Evolutionary conservation across 2,329 filamentous ascomycete species (phyloP), one percentile per base, ranked within the genome.

Genomic region (Scytalidium sp.): DNA sequence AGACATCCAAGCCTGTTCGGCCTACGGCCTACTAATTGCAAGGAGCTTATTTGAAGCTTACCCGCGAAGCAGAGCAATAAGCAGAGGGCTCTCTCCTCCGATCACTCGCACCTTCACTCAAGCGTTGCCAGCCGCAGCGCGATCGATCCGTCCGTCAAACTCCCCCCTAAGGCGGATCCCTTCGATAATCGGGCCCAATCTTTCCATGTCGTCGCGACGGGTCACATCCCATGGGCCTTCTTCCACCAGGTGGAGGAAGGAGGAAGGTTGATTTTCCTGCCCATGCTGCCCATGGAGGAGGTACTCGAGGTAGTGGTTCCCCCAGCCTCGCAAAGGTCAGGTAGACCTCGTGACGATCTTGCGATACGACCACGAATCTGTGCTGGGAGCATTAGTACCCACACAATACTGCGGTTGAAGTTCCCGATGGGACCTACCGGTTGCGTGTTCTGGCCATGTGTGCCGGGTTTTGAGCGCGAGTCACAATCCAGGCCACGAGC

Each of bases 401-500:
- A 19, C 7, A 41, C 10, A 19, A 19, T 19, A n/a, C 25, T 29
- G 13, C 25, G 8, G 13, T 13, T 8, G 25, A 29, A 29, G 25
- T 13, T 29, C 7, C 8, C 8, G 13, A 13, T 8, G 25, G 13
- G 13, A 29, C 25, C 8, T 29, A 29, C 25, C 25, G 25, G 7
- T 29, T 7, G 8, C 25, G 25, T 29, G 8, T 7, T 13, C 25
- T 7, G 13, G 8, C 25, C 13, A 29, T 29, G 8, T 13, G 25
- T 13, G 7, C 25, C 8, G 13, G 7, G 13, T 29, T 8, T 7
- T 29, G 8, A n/a, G 40, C 20, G n/a, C n/a, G 17, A n/a, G 17
- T 19, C 8, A 41, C 8, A 3, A 56, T 54, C 54, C 54, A 56
- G 20, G 52, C 50, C 19, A 48, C 54, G 50, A 56, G 51, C 36